Percentiles rank a stretch among this genome's conserved stretches.
These are phyloP conservation scores for Caryopteris hybrid DNA, from an alignment of 305 asterid genomes.

Conservation along the genomic window DNA sequence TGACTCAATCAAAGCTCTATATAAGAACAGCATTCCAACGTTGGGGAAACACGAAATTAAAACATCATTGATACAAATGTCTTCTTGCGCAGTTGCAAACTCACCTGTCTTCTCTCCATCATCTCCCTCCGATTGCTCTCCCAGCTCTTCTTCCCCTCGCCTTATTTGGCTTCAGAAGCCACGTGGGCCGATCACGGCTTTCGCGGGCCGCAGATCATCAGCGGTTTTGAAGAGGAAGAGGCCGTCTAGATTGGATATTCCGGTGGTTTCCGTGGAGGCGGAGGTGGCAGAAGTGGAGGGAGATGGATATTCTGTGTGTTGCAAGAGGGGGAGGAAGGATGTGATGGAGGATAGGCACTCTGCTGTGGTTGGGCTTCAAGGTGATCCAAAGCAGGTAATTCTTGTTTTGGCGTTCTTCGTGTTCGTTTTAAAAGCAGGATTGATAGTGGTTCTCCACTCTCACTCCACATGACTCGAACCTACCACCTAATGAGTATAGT, in stretches of 20 bases:
- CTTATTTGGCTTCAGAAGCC: conserved; percentile 39
- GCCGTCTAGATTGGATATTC: conserved; percentile 68
- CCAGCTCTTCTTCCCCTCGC: conserved; percentile 37
- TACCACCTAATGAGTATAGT: too few relatives aligned
- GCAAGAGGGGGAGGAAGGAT: conserved; percentile 75
- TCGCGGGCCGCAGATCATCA: conserved; percentile 28
- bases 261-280: conserved; percentile 30
- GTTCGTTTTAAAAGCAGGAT: too few relatives aligned
- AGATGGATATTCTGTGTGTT: conserved; percentile 64
- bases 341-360: conserved; percentile 79
- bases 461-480: too few relatives aligned
- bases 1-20: neutral
- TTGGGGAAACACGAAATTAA: neutral
- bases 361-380: conserved; percentile 46
- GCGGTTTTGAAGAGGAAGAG: conserved; percentile 62
- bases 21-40: neutral
- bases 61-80: conserved; percentile 15
- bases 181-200: conserved; percentile 40
- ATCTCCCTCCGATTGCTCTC: conserved; percentile 33
- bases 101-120: conserved; percentile 57
- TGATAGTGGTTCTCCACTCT: too few relatives aligned
- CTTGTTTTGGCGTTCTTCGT: too few relatives aligned
- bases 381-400: conserved; percentile 57
- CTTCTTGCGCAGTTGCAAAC: conserved; percentile 47
- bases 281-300: conserved; percentile 58